phyloP scores from a whole-genome alignment of 768 basidiomycete species.

The Podaxis sp. region DNA sequence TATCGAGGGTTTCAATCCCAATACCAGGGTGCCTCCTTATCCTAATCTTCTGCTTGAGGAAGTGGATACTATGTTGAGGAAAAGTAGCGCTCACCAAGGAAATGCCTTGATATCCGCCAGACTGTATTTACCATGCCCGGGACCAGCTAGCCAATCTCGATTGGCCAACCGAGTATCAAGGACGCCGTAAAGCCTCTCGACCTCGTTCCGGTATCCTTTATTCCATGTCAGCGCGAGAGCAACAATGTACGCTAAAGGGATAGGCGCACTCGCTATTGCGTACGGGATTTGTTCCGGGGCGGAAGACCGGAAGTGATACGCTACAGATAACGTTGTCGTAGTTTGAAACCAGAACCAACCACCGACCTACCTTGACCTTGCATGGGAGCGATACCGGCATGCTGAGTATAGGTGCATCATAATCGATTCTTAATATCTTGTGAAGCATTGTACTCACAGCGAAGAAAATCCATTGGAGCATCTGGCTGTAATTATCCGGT shows the following conservation, averaged over 20 bases:
- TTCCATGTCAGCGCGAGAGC: conserved; percentile 10
- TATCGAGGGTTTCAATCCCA: conserved; percentile 57
- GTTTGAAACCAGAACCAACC: not conserved
- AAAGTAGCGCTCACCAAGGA: conserved; percentile 46
- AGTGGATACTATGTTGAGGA: not conserved
- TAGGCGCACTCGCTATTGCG: conserved; percentile 52
- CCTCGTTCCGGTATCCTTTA: conserved; percentile 72
- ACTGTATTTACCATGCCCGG: conserved; percentile 57
- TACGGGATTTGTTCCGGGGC: conserved; percentile 66
- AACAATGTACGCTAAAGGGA: not conserved
- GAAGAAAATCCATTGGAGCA: conserved; percentile 84
- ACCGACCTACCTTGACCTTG: conserved; percentile 54
- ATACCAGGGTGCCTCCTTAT: conserved; percentile 45
- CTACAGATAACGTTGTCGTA: conserved; percentile 25
- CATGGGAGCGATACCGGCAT: conserved; percentile 78
- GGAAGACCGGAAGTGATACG: conserved; percentile 61
- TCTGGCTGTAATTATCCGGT: conserved; percentile 59
- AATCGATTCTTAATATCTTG: not conserved
- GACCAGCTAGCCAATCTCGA: conserved; percentile 74
- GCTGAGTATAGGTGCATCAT: conserved; percentile 32
- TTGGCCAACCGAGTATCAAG: conserved; percentile 66
- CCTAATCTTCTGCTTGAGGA: not conserved
- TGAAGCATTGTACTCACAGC: conserved; percentile 35
- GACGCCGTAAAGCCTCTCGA: conserved; percentile 75
- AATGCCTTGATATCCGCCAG: conserved; percentile 69